phyloP scores from a whole-genome alignment of 2,329 filamentous ascomycete species.

The Cryphonectria naterciae region DNA sequence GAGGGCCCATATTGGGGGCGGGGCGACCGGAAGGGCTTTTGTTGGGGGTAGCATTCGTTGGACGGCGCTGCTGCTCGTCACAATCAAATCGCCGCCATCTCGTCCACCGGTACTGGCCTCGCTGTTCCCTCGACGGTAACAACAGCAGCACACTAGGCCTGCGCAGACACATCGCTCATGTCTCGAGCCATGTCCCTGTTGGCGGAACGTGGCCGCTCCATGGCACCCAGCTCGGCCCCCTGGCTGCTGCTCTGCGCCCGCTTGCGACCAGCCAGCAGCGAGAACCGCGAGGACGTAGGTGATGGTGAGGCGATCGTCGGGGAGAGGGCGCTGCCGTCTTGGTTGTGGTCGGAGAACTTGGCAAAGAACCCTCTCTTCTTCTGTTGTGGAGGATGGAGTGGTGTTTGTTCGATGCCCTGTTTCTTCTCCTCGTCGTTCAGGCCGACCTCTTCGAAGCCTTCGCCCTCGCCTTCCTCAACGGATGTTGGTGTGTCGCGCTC shows the following conservation, averaged over 20 bases:
- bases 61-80: neutral
- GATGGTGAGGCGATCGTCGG: conserved; percentile 39
- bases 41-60: neutral
- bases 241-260: conserved; percentile 71
- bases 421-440: conserved; percentile 76
- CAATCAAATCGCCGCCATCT: neutral
- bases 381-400: conserved; percentile 41
- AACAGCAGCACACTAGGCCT: conserved; percentile 21
- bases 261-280: conserved; percentile 70
- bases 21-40: conserved; percentile 3
- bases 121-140: neutral
- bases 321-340: conserved; percentile 34
- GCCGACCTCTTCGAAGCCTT: conserved; percentile 88
- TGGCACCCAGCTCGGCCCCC: conserved; percentile 71
- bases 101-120: conserved; percentile 3
- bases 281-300: conserved; percentile 60
- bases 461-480: conserved; percentile 52
- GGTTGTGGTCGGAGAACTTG: conserved; percentile 70
- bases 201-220: conserved; percentile 50
- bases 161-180: conserved; percentile 24
- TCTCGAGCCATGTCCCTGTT: conserved; percentile 20
- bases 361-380: conserved; percentile 81
- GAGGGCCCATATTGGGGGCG: neutral
- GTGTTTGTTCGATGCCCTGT: conserved; percentile 33
- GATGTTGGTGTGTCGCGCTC: conserved; percentile 66